Percentiles rank a stretch among this genome's conserved stretches.
These are phyloP conservation scores for Xylariaceae sp. DNA, from an alignment of 2,329 filamentous ascomycete species.

Conservation along the genomic window DNA sequence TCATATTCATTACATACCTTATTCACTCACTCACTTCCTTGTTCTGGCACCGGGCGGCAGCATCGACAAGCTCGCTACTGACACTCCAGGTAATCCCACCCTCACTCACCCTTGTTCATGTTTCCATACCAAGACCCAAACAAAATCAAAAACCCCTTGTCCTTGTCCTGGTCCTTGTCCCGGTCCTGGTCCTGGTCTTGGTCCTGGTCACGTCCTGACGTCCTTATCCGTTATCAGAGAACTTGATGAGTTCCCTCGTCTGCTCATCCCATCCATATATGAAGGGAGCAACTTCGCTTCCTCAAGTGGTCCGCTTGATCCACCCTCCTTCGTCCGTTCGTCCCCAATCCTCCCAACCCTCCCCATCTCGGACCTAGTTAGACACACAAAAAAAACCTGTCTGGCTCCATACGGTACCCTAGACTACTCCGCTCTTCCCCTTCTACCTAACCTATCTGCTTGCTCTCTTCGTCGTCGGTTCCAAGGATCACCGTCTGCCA, in stretches of 20 bases:
- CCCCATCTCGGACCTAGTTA: not conserved
- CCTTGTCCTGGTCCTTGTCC: no score
- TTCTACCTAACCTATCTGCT: not conserved
- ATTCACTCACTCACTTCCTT: slow-evolving; percentile 1
- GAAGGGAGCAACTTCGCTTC: slow-evolving; percentile 6
- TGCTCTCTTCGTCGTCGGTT: not conserved
- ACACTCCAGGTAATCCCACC: not conserved
- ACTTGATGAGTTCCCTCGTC: not conserved
- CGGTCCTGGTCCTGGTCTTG: no score
- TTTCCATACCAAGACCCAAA: slow-evolving; percentile 1
- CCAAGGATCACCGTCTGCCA: not conserved
- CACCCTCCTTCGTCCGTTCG: not conserved
- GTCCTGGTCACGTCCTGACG: slow-evolving; percentile 3
- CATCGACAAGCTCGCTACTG: not conserved
- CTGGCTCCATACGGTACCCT: not conserved
- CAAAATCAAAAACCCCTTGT: no score
- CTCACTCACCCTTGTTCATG: slow-evolving; percentile 1
- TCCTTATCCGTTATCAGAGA: not conserved
- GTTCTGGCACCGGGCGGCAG: not conserved
- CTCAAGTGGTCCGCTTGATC: not conserved
- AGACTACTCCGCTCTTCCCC: not conserved
- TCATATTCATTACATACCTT: not conserved
- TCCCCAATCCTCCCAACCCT: not conserved
- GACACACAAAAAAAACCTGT: not conserved
- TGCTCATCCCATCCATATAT: slow-evolving; percentile 3